These are phyloP conservation scores for Polytrichum formosum DNA, from an alignment of 225 moss, liverwort and hornwort species.

Conservation along the genomic window DNA sequence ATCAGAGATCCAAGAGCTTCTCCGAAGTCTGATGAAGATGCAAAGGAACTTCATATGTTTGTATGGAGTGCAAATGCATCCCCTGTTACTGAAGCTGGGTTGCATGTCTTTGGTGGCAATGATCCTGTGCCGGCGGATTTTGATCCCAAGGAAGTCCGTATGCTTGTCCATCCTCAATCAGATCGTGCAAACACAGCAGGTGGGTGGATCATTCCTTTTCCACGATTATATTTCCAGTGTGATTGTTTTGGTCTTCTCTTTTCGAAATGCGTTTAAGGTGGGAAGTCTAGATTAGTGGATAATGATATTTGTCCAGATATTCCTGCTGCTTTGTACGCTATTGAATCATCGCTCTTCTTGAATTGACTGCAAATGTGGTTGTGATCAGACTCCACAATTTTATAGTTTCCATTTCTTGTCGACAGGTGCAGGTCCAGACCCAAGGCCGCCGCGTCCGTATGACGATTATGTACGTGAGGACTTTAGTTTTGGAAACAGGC, in stretches of 20 bases:
- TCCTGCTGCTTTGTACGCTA: no score
- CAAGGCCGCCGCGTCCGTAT: constrained; percentile 45
- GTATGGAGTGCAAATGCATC: constrained; percentile 78
- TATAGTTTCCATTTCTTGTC: no score
- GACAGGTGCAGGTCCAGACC: constrained; percentile 36
- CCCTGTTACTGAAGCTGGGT: constrained; percentile 74
- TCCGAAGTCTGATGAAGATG: constrained; percentile 62
- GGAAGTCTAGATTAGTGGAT: no score
- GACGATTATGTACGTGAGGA: constrained; percentile 87
- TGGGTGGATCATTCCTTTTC: not conserved
- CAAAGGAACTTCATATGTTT: constrained; percentile 68
- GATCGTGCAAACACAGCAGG: constrained; percentile 46
- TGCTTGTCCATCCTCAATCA: constrained; percentile 66
- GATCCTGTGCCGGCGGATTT: constrained; percentile 43
- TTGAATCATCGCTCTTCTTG: no score
- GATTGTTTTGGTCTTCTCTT: no score
- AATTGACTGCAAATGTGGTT: no score
- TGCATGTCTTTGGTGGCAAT: constrained; percentile 69
- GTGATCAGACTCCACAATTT: no score
- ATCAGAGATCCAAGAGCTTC: constrained; percentile 50
- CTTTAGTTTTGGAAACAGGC: constrained; percentile 93
- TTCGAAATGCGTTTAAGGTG: no score
- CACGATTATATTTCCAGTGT: no score
- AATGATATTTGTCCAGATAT: no score
- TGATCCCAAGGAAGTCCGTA: constrained; percentile 84